Conservation (phyloP, 2,329 filamentous ascomycete genomes). For the Diaporthe australafricana region DNA sequence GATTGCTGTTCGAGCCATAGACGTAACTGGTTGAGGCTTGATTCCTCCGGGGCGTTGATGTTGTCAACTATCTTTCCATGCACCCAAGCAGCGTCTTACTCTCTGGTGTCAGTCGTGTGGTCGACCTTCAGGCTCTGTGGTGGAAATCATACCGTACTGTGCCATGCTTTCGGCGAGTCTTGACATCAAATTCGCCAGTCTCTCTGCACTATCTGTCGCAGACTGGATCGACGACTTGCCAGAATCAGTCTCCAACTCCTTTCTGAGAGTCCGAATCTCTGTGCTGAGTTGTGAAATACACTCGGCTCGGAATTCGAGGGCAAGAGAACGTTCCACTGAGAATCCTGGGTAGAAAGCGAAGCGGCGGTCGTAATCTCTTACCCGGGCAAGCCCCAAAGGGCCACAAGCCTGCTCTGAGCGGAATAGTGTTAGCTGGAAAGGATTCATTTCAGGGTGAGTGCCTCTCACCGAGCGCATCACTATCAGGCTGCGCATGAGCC, state of each 20-base stretch:
- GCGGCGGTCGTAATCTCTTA: slow-evolving; percentile 19
- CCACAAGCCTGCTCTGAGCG: background rate
- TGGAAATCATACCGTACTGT: background rate
- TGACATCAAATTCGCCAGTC: background rate
- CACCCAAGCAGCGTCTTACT: background rate
- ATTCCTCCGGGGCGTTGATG: background rate
- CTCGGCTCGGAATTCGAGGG: background rate
- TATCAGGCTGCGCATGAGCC: background rate
- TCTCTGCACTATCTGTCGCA: background rate
- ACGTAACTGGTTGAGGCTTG: slow-evolving; percentile 1
- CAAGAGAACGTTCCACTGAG: background rate
- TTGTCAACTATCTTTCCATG: background rate
- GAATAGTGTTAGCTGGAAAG: background rate
- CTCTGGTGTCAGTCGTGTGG: background rate
- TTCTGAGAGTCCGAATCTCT: background rate
- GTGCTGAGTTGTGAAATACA: background rate
- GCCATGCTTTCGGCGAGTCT: background rate
- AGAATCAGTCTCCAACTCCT: background rate
- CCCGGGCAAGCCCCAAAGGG: background rate
- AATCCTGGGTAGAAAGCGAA: slow-evolving; percentile 22
- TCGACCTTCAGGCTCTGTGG: background rate
- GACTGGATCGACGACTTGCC: background rate
- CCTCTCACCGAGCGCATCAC: background rate
- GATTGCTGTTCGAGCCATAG: slow-evolving; percentile 6
- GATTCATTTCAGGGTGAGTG: background rate